phyloP scores from a whole-genome alignment of 805 yeast genomes.

The Suhomyces faveliae region DNA sequence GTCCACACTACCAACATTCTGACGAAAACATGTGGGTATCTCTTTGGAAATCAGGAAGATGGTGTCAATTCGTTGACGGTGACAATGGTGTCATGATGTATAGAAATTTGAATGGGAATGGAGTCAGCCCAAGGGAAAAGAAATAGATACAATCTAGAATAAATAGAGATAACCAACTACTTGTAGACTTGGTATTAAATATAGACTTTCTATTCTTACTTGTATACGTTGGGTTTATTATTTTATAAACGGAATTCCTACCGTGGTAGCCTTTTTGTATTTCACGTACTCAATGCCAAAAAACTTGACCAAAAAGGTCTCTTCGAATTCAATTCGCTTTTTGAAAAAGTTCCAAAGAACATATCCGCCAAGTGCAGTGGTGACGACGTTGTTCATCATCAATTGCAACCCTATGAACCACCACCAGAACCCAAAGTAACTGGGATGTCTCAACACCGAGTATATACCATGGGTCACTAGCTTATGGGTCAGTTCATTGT shows the following conservation, averaged over 20 bases:
- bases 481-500: conserved; percentile 49
- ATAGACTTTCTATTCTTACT: no score
- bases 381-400: conserved; percentile 62
- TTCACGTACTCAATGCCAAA: conserved; percentile 65
- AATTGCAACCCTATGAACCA: conserved; percentile 92
- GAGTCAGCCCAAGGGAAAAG: conserved; percentile 13
- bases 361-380: conserved; percentile 51
- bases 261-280: conserved; percentile 50
- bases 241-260: conserved; percentile 61
- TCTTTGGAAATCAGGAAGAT: conserved; percentile 57
- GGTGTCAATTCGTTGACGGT: conserved; percentile 68
- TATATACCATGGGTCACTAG: conserved; percentile 79
- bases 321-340: conserved; percentile 70
- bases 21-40: conserved; percentile 58
- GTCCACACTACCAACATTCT: conserved; percentile 47
- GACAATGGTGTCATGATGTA: conserved; percentile 69
- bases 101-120: conserved; percentile 53
- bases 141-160: not conserved
- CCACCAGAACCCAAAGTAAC: conserved; percentile 86
- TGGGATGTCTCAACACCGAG: conserved; percentile 72
- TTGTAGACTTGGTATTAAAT: no score
- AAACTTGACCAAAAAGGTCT: conserved; percentile 57
- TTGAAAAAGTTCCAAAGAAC: conserved; percentile 69
- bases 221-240: conserved; percentile 2
- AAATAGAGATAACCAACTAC: no score